phyloP scores from a whole-genome alignment of 73 alveolate genomes.

The Paramecium tetraurelia region DNA sequence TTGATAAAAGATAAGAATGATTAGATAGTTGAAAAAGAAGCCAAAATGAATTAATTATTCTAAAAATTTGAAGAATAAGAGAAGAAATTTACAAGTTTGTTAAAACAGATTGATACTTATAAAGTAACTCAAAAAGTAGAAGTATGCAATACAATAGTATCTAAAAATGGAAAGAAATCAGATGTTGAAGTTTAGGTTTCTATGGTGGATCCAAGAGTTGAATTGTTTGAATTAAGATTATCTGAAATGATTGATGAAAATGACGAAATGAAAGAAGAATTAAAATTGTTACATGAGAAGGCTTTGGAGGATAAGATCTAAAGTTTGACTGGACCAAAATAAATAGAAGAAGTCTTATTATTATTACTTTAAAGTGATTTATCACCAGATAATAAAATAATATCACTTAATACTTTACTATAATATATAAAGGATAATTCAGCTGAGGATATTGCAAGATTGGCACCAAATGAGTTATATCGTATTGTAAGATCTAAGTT shows the following conservation, averaged over 20 bases:
- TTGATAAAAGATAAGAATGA: not conserved
- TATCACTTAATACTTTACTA: not conserved
- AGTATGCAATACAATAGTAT: not conserved
- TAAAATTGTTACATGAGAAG: not conserved
- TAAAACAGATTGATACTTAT: constrained; percentile 16
- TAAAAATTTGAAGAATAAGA: not conserved
- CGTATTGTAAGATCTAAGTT: not conserved
- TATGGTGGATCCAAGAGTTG: not conserved
- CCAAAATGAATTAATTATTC: not conserved
- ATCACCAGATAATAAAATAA: constrained; percentile 2
- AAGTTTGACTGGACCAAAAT: not conserved
- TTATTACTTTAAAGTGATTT: not conserved
- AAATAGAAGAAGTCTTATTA: constrained; percentile 21
- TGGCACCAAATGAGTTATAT: constrained; percentile 44
- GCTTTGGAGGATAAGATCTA: not conserved
- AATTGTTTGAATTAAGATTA: not conserved
- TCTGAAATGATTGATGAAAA: not conserved
- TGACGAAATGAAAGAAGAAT: not conserved
- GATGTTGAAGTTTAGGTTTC: constrained; percentile 29
- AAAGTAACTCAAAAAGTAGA: not conserved
- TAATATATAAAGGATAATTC: not conserved
- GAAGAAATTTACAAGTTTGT: not conserved
- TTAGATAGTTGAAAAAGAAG: constrained; percentile 25
- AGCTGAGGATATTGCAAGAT: constrained; percentile 5
- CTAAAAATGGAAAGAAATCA: not conserved